Conservation (phyloP, 805 yeast genomes). For the Deakozyma indianensis region DNA sequence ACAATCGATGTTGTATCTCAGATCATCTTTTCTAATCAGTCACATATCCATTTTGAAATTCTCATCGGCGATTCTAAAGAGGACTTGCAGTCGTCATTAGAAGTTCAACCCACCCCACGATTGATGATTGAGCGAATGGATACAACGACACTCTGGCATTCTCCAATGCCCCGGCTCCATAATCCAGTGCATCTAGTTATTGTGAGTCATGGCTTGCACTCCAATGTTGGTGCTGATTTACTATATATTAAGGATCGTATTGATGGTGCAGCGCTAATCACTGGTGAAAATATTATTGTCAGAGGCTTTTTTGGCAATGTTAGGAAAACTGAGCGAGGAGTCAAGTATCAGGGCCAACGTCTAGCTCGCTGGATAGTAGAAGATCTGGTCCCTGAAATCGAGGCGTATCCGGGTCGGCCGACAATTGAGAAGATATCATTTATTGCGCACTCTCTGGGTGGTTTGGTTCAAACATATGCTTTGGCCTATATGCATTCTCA, state of each 20-base stretch:
- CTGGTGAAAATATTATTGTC: constrained; percentile 55
- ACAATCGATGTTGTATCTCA: constrained; percentile 69
- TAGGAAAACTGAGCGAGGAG: constrained; percentile 81
- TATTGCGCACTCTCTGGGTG: constrained; percentile 89
- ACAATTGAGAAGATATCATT: constrained; percentile 59
- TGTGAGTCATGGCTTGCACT: constrained; percentile 83
- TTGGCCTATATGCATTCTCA: constrained; percentile 54
- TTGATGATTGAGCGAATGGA: constrained; percentile 28
- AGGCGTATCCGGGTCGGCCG: constrained; percentile 17
- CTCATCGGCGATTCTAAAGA: constrained; percentile 28
- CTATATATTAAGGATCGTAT: constrained; percentile 70
- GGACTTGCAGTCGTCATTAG: not conserved
- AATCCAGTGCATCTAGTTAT: constrained; percentile 71
- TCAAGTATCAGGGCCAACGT: constrained; percentile 68
- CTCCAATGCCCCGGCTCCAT: constrained; percentile 36
- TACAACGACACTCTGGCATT: constrained; percentile 63
- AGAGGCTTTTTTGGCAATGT: constrained; percentile 75
- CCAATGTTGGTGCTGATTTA: constrained; percentile 86
- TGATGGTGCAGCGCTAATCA: constrained; percentile 30
- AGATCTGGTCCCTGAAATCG: constrained; percentile 32
- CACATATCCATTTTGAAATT: constrained; percentile 55
- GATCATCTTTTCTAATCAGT: constrained; percentile 53
- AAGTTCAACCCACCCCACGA: not conserved
- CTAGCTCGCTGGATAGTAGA: constrained; percentile 59
- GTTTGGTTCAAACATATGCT: constrained; percentile 82